Conservation (phyloP, 192 early-diverging fungal genomes). For the Phycomyces nitens region DNA sequence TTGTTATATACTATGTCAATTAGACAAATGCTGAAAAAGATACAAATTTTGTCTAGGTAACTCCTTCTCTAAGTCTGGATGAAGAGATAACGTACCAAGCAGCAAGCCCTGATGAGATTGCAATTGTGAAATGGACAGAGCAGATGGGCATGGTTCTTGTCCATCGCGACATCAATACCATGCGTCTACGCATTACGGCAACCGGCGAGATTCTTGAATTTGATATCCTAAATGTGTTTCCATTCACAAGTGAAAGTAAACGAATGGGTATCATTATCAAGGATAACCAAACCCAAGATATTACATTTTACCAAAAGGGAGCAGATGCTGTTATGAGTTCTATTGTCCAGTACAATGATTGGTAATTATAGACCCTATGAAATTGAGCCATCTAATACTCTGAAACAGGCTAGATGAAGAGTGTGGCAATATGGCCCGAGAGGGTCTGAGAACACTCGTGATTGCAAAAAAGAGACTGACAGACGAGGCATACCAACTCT, state of each 20-base stretch:
- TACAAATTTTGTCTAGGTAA: conserved; percentile 55
- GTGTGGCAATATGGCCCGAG: conserved; percentile 94
- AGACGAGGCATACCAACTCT: conserved; percentile 64
- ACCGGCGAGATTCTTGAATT: conserved; percentile 58
- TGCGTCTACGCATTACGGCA: conserved; percentile 57
- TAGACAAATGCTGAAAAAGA: too few relatives aligned
- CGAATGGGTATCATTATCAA: conserved; percentile 93
- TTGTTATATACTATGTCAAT: too few relatives aligned
- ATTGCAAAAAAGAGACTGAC: conserved; percentile 82
- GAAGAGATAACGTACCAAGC: conserved; percentile 83
- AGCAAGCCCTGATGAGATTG: conserved; percentile 94
- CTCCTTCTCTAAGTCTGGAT: conserved; percentile 61
- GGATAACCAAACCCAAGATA: conserved; percentile 66
- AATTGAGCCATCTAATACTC: background rate
- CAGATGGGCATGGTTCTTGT: conserved; percentile 80
- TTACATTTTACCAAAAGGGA: conserved; percentile 91
- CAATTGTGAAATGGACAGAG: conserved; percentile 91
- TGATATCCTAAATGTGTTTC: conserved; percentile 88
- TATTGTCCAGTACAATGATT: conserved; percentile 90
- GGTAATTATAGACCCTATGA: too few relatives aligned
- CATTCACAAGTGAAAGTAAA: conserved; percentile 98
- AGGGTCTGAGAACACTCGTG: conserved; percentile 91
- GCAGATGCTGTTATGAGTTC: conserved; percentile 87
- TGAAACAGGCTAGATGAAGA: conserved; percentile 77
- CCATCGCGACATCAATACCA: conserved; percentile 67